Conservation (phyloP, 2,329 filamentous ascomycete species). For the Pseudogymnoascus verrucosus region DNA sequence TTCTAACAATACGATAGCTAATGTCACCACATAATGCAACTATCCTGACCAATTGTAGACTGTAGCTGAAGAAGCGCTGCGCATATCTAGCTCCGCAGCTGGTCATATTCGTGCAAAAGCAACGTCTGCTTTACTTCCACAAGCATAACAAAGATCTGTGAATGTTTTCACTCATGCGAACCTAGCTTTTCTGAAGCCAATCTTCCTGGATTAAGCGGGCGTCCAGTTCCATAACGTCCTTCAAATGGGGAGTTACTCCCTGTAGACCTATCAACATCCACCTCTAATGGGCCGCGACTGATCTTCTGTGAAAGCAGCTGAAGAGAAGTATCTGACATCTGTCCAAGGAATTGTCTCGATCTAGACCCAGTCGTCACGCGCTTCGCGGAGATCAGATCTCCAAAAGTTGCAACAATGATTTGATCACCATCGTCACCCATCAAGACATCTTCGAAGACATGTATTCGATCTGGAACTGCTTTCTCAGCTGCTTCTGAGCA, state of each 20-base stretch:
- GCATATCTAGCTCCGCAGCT: neutral
- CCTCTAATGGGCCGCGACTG: neutral
- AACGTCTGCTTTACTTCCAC: neutral
- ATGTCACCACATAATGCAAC: neutral
- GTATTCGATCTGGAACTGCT: conserved; percentile 21
- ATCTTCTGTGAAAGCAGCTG: conserved; percentile 20
- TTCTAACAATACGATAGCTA: neutral
- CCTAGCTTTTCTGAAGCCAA: neutral
- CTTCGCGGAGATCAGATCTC: conserved; percentile 28
- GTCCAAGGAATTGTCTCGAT: conserved; percentile 18
- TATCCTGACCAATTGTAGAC: neutral
- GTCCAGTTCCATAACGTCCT: conserved; percentile 11
- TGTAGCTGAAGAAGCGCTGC: too few species aligned
- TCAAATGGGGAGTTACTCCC: conserved; percentile 7
- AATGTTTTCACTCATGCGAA: neutral
- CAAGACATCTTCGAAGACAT: conserved; percentile 26
- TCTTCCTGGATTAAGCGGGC: conserved; percentile 8
- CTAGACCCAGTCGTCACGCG: conserved; percentile 21
- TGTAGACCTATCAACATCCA: neutral
- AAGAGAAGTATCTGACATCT: conserved; percentile 27
- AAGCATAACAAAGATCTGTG: neutral
- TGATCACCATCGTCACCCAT: conserved; percentile 26
- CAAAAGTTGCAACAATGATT: conserved; percentile 27
- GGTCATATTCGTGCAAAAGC: neutral
- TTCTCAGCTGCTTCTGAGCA: conserved; percentile 24